Base-by-base conservation (phyloP, 2,329 filamentous ascomycete species). In the Trichothecium sympodiale region DNA sequence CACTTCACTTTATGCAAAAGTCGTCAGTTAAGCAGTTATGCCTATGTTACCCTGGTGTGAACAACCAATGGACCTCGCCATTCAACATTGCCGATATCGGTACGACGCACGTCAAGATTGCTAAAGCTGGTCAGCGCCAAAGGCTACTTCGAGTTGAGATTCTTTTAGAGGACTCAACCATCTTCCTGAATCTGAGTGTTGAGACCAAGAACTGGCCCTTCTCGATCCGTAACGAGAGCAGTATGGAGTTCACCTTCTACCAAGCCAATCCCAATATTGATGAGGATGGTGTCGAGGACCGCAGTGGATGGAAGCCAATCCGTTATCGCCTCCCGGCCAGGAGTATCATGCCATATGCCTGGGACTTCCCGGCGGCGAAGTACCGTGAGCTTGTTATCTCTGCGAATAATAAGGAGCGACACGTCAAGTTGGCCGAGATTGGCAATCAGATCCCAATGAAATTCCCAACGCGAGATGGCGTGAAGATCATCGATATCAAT, bases 261-360 rank as follows among this genome's bases (percentile, higher is more conserved):
- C 91, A 98, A 57, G 83, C 86, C 14, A 83, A 96, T 49, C 91
- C 91, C 4, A 94, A 89, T 47, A 65, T 94, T 8, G 88, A 94
- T 41, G 88, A 96, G 42, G 88, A 95, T 41, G 88, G 89, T 37
- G 70, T 71, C 5, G 81, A 85, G 46, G 84, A 95, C 50, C 69
- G 79, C 38, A 88, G 84, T 36, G 85, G 86, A 4, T 98, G 91
- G 85, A 82, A 84, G 44, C 88, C 87, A 3, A 85, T 98, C 42
- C 74, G 86, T 36, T 98, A 98, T 60, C 81, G 89, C 23, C 67
- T 98, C 20, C 93, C 93, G 3, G 80, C 89, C 10, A 74, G 91
- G 41, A 96, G 89, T 57, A 95, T 98, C 57, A 98, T 98, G 91
- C 91, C 93, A 1, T 98, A 98, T 51, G 89, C 91, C 2, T 98